Percentiles rank a stretch among this genome's conserved stretches.
phyloP scores from a whole-genome alignment of 2,329 filamentous ascomycete species.

The Aspergillus jensenii region DNA sequence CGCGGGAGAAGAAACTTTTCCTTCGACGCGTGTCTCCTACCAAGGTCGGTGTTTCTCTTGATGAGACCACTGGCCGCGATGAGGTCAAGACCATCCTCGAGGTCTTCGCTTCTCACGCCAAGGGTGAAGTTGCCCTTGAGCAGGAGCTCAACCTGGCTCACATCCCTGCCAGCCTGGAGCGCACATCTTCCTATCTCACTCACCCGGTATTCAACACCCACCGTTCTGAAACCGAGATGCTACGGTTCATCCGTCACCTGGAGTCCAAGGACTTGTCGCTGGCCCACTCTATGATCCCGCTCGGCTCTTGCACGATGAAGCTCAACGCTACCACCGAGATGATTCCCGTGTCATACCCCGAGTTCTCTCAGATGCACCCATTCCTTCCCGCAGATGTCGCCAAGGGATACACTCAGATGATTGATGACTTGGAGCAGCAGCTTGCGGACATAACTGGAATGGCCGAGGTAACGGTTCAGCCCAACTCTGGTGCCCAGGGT shows the following conservation, averaged over 20 bases:
- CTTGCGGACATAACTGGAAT: constrained; percentile 84
- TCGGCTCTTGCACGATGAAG: constrained; percentile 98
- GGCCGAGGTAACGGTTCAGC: constrained; percentile 84
- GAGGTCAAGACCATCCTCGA: constrained; percentile 59
- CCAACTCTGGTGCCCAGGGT: constrained; percentile 93
- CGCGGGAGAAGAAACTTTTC: constrained; percentile 56
- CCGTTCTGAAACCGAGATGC: constrained; percentile 90
- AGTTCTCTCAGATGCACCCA: constrained; percentile 78
- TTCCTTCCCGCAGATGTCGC: constrained; percentile 66
- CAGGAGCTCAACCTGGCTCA: constrained; percentile 41
- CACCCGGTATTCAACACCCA: constrained; percentile 94
- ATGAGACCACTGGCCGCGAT: constrained; percentile 66
- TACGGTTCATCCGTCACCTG: constrained; percentile 90
- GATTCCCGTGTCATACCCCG: constrained; percentile 76
- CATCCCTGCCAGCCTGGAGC: constrained; percentile 58
- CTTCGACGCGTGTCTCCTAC: constrained; percentile 62
- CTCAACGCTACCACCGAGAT: constrained; percentile 93
- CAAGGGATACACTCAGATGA: constrained; percentile 68
- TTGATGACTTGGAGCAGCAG: constrained; percentile 71
- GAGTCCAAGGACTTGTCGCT: constrained; percentile 93
- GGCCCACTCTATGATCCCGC: constrained; percentile 95
- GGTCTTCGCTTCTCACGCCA: constrained; percentile 52
- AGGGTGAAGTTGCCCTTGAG: constrained; percentile 32
- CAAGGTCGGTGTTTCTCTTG: constrained; percentile 71
- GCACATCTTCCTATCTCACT: constrained; percentile 74